Percentiles rank a stretch among this genome's conserved stretches.
Conservation (phyloP, 176 grass and related monocot species). For the Aegilops speltoides region DNA sequence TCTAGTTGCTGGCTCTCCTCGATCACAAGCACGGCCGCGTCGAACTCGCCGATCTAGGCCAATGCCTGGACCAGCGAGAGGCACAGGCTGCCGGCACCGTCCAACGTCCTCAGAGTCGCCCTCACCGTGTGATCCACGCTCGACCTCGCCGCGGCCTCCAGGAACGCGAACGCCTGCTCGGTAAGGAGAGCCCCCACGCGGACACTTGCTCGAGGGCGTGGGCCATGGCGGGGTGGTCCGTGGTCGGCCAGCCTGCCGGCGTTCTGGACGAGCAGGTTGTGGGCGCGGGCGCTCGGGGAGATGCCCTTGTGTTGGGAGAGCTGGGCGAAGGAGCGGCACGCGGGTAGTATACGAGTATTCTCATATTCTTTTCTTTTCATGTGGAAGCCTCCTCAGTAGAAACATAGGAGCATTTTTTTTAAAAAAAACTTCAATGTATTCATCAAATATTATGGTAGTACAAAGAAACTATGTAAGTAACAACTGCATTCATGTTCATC, state of each 20-base stretch:
- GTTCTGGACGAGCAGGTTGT: constrained; percentile 73
- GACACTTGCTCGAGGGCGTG: constrained; percentile 47
- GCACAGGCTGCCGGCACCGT: constrained; percentile 44
- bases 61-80: constrained; percentile 36
- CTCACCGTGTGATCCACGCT: constrained; percentile 2
- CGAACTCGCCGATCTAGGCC: constrained; percentile 53
- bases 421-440: too few species aligned
- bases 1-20: constrained; percentile 52
- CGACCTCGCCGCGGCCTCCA: background rate
- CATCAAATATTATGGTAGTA: too few species aligned
- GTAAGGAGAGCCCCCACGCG: constrained; percentile 35
- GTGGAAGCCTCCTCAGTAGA: too few species aligned
- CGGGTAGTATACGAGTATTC: too few species aligned
- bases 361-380: too few species aligned
- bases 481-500: too few species aligned
- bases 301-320: background rate
- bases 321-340: too few species aligned
- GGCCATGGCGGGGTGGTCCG: constrained; percentile 49
- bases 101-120: constrained; percentile 28
- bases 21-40: constrained; percentile 53
- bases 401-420: too few species aligned
- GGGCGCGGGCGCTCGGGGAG: constrained; percentile 34
- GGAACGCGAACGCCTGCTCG: constrained; percentile 61
- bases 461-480: too few species aligned
- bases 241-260: constrained; percentile 50